A percentile compares a stretch with the other conserved stretches of the same genome.
Evolutionary conservation across 1,284 basidiomycete species (phyloP).

Genomic region (Ganoderma multipileum): DNA sequence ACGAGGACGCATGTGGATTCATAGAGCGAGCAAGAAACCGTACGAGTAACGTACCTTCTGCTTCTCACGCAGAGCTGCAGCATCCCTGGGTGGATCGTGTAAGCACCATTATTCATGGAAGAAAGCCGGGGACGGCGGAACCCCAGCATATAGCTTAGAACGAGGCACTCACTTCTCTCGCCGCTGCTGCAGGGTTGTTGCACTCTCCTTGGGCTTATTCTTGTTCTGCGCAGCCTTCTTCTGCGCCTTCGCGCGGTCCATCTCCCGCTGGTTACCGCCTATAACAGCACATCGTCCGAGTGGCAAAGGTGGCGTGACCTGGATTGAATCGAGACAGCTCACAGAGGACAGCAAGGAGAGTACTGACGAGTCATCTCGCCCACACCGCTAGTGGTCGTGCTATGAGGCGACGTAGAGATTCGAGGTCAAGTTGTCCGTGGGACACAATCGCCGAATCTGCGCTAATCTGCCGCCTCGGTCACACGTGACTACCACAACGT

Average conservation of each 20-base stretch:
- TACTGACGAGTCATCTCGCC: conserved; percentile 38
- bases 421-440: conserved; percentile 26
- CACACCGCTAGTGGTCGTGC: neutral
- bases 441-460: conserved; percentile 15
- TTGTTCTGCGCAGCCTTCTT: conserved; percentile 69
- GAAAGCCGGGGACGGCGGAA: neutral
- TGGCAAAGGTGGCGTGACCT: conserved; percentile 10
- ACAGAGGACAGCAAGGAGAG: neutral
- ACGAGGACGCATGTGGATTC: conserved; percentile 9
- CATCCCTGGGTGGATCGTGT: conserved; percentile 57
- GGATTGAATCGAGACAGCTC: conserved; percentile 35
- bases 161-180: conserved; percentile 70
- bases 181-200: conserved; percentile 63
- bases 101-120: conserved; percentile 5
- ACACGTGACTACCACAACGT: conserved; percentile 8
- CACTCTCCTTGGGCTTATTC: conserved; percentile 72
- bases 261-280: conserved; percentile 85
- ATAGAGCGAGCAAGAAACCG: neutral
- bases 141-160: conserved; percentile 5
- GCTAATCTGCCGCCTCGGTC: conserved; percentile 14
- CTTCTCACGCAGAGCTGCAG: conserved; percentile 74
- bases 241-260: conserved; percentile 73
- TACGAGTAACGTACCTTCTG: conserved; percentile 59
- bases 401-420: conserved; percentile 17
- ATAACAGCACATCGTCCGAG: conserved; percentile 15